A percentile compares a stretch with the other conserved stretches of the same genome.
Evolutionary conservation across 1,284 basidiomycete genomes (phyloP).

Genomic region (Blastosporella zonata): DNA sequence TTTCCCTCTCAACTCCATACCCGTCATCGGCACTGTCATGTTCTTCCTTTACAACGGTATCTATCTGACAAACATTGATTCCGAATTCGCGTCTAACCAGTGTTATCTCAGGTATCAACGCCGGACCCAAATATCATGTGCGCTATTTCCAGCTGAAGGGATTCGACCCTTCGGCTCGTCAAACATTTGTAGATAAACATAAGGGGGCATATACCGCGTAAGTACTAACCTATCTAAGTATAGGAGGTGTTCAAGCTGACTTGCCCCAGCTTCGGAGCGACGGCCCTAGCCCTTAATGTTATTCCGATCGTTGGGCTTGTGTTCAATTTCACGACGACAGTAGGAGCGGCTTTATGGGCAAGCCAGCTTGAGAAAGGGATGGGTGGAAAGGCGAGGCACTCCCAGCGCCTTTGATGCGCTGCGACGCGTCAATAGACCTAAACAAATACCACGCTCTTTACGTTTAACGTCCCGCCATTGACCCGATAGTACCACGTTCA

Average conservation of each 20-base stretch:
- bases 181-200: conserved; percentile 51
- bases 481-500: conserved; percentile 27
- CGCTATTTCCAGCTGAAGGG: conserved; percentile 73
- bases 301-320: conserved; percentile 49
- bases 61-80: too few species aligned
- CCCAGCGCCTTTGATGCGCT: neutral
- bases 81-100: too few species aligned
- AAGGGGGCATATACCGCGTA: conserved; percentile 44
- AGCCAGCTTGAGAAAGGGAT: conserved; percentile 47
- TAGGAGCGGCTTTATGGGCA: conserved; percentile 75
- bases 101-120: conserved; percentile 36
- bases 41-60: conserved; percentile 55
- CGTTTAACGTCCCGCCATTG: neutral
- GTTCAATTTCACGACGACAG: conserved; percentile 48
- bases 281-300: conserved; percentile 57
- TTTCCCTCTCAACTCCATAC: conserved; percentile 64
- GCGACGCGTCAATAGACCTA: conserved; percentile 10
- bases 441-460: neutral
- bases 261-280: conserved; percentile 55
- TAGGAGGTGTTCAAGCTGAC: conserved; percentile 1
- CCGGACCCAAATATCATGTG: conserved; percentile 59
- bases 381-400: neutral
- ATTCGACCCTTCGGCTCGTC: conserved; percentile 41
- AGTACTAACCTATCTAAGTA: conserved; percentile 19
- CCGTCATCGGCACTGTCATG: conserved; percentile 61